Conservation (phyloP, 257 asterid species). For the Sherardia arvensis region DNA sequence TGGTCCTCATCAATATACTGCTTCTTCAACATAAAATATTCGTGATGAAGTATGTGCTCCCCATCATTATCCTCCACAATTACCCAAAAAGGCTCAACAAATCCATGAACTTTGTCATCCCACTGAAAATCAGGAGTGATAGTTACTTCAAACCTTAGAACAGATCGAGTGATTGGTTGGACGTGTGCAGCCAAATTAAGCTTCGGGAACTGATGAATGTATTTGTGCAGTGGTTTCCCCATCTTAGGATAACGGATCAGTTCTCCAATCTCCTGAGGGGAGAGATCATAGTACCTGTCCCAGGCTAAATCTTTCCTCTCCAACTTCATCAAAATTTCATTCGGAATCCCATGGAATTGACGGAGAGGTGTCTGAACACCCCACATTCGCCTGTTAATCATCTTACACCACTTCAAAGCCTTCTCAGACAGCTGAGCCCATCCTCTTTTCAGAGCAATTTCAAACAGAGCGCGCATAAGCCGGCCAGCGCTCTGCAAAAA, state of each 20-base stretch:
- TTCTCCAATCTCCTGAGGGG: conserved; percentile 31
- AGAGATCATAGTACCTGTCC: conserved; percentile 36
- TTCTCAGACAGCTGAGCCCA: conserved; percentile 37
- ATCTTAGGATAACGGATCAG: conserved; percentile 29
- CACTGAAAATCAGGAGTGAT: conserved; percentile 37
- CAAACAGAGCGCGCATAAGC: conserved; percentile 36
- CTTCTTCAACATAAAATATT: conserved; percentile 34
- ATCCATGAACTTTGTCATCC: conserved; percentile 39
- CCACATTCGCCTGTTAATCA: conserved; percentile 38
- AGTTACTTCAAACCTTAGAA: conserved; percentile 32
- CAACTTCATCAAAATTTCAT: conserved; percentile 28
- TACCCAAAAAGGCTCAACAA: conserved; percentile 39
- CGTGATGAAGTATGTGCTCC: conserved; percentile 33
- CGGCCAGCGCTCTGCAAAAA: conserved; percentile 31
- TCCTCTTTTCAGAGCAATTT: conserved; percentile 35
- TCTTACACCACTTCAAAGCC: conserved; percentile 43
- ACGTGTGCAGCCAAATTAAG: conserved; percentile 35
- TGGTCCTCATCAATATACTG: conserved; percentile 37
- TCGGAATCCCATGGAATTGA: conserved; percentile 37
- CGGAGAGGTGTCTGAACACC: conserved; percentile 43
- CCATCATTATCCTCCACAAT: conserved; percentile 38
- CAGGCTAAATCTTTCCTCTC: conserved; percentile 37
- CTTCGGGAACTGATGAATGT: conserved; percentile 36
- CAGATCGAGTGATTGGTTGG: conserved; percentile 36
- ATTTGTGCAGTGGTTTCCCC: conserved; percentile 29